Conservation (phyloP, 768 basidiomycete species). For the Tremella fuciformis region DNA sequence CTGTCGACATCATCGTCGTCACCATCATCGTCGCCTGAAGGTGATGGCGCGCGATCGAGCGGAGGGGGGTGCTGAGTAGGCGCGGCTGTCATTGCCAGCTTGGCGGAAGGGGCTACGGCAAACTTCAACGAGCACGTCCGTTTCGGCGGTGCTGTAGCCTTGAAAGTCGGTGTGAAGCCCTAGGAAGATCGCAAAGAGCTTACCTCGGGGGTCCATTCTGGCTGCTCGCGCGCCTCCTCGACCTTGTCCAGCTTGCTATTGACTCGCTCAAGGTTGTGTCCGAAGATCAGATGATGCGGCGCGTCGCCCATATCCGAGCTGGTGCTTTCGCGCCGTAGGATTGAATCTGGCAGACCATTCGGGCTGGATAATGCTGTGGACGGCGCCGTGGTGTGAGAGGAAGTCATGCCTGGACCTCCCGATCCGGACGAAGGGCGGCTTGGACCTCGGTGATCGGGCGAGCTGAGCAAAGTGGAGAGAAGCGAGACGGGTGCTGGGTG, state of each 20-base stretch:
- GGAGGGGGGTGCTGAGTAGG: slow-evolving; percentile 3
- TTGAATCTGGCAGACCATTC: slow-evolving; percentile 16
- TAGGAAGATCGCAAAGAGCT: neutral
- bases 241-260: slow-evolving; percentile 21
- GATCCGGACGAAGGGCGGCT: neutral
- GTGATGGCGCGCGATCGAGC: slow-evolving; percentile 5
- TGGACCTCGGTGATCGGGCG: slow-evolving; percentile 4
- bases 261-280: slow-evolving; percentile 9
- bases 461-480: slow-evolving; percentile 6
- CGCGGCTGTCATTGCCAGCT: neutral
- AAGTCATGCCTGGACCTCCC: neutral
- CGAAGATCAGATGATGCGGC: slow-evolving; percentile 12
- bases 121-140: slow-evolving; percentile 19
- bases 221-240: slow-evolving; percentile 28
- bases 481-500: slow-evolving; percentile 8
- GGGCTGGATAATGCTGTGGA: slow-evolving; percentile 34
- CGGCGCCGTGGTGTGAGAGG: slow-evolving; percentile 23
- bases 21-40: slow-evolving; percentile 21
- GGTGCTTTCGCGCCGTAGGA: slow-evolving; percentile 24
- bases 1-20: slow-evolving; percentile 14
- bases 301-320: slow-evolving; percentile 18
- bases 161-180: neutral
- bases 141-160: neutral
- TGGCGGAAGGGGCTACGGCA: slow-evolving; percentile 19
- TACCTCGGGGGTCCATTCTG: slow-evolving; percentile 18